Percentiles rank a stretch among this genome's conserved stretches.
Conservation (phyloP, 352 stramenopile species). For the Phytophthora macrochlamydospora region DNA sequence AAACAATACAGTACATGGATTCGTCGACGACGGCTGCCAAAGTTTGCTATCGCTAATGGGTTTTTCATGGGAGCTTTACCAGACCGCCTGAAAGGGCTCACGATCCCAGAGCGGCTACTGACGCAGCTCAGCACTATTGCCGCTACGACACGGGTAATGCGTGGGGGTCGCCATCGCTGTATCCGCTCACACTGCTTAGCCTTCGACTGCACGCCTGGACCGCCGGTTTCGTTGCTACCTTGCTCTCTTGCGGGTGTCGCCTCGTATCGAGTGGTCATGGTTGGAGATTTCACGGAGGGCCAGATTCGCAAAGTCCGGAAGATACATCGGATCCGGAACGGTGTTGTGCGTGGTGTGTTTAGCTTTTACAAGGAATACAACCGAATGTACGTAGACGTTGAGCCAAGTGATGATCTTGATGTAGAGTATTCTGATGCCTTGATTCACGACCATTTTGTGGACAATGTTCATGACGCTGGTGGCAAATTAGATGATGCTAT, state of each 20-base stretch:
- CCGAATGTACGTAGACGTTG: not conserved
- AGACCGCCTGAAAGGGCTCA: too few species aligned
- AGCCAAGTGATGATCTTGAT: not conserved
- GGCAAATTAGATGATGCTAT: not conserved
- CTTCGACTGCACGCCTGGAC: not conserved
- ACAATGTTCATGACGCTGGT: not conserved
- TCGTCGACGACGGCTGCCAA: too few species aligned
- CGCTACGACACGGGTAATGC: too few species aligned
- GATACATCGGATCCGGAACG: not conserved
- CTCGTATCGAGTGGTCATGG: not conserved
- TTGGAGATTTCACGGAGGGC: slow-evolving; percentile 5
- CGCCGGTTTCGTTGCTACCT: not conserved
- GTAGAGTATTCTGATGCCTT: not conserved
- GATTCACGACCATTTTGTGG: not conserved
- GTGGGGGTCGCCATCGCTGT: too few species aligned
- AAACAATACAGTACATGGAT: too few species aligned
- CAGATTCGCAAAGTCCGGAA: not conserved
- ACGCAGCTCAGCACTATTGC: too few species aligned
- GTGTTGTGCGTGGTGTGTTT: not conserved
- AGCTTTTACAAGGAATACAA: slow-evolving; percentile 8
- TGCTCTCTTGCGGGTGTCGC: not conserved
- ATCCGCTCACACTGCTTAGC: too few species aligned
- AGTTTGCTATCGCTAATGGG: too few species aligned
- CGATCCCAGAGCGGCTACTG: too few species aligned
- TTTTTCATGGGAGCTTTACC: too few species aligned